phyloP scores from a whole-genome alignment of 176 grass and related monocot species.

The Olyra latifolia region DNA sequence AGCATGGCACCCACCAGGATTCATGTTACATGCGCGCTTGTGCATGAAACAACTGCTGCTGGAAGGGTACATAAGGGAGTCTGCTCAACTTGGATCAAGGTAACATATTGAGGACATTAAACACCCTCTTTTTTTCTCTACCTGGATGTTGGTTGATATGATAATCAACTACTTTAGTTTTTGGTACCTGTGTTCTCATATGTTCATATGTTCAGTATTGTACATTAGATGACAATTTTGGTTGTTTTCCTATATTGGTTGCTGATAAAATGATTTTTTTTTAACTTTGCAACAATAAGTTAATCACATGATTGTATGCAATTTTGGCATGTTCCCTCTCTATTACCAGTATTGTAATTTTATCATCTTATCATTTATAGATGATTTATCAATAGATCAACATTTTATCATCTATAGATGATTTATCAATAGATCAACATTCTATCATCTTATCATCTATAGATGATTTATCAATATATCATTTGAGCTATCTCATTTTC shows the following conservation, averaged over 20 bases:
- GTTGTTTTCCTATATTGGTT: background rate
- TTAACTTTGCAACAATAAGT: background rate
- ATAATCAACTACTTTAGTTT: background rate
- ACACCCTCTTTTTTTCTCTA: background rate
- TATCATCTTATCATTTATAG: background rate
- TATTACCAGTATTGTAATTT: background rate
- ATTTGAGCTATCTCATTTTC: background rate
- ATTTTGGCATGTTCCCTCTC: background rate
- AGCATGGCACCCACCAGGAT: constrained; percentile 79
- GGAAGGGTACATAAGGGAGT: constrained; percentile 90
- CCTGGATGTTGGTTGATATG: background rate
- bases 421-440: constrained; percentile 8
- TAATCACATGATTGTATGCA: background rate
- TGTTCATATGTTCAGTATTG: background rate
- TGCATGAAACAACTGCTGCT: constrained; percentile 65
- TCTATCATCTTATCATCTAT: too few species aligned
- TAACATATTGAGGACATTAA: constrained; percentile 15
- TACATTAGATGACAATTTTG: background rate
- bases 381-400: constrained; percentile 4
- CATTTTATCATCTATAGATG: background rate
- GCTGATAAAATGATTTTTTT: background rate
- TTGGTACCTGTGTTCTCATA: constrained; percentile 8
- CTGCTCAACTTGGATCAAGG: constrained; percentile 97
- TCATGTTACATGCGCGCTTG: constrained; percentile 86
- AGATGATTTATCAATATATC: background rate